Base-by-base conservation (phyloP, 805 yeast species). In the Saccharomycopsis schoenii region DNA sequence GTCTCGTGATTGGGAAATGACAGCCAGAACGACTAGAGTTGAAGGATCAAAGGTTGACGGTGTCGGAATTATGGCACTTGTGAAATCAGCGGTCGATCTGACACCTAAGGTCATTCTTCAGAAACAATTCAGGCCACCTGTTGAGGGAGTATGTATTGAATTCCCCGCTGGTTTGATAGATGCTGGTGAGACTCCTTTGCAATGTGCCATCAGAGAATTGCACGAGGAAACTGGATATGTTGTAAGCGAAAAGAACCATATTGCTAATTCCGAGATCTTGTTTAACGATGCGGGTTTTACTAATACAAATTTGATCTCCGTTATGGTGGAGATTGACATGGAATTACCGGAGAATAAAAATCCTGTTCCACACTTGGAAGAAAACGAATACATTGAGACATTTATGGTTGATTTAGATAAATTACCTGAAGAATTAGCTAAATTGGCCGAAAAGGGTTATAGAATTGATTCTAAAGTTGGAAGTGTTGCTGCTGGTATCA, bases 161-260 rank as follows among this genome's bases (percentile, higher is more conserved):
- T 80, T 92, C 70, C 99, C 99, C 0, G 99, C 99, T 0, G 99
- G 99, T 0, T 76, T 93, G 64, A 81, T 94, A 51, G 99, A 93
- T 71, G 89, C 92, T 1, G 80, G 82, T 58, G 98, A 94, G 71
- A 71, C 85, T 1, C 72, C 89, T 34, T 91, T 84, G 65, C 73
- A 81, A 4, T 90, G 97, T 43, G 98, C 99, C 0, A 76, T 85
- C 59, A 80, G 99, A 64, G 99, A 93, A 71, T 74, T 93, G 65
- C 80, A 80, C 57, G 99, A 93, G 72, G 99, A 93, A 70, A 92
- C 98, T 0, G 99, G 99, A 0, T 92, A 88, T 70, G 76, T 85
- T 55, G 97, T 97, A 8, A 80, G 73, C 52, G 85, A 64, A 47
- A 42, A 55, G 9, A 57, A 63, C 51, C 61, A 83, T 56, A 66